A percentile compares a stretch with the other conserved stretches of the same genome.
These are phyloP conservation scores for Erucastrum elatum DNA, from an alignment of 345 rosid species.

Conservation along the genomic window DNA sequence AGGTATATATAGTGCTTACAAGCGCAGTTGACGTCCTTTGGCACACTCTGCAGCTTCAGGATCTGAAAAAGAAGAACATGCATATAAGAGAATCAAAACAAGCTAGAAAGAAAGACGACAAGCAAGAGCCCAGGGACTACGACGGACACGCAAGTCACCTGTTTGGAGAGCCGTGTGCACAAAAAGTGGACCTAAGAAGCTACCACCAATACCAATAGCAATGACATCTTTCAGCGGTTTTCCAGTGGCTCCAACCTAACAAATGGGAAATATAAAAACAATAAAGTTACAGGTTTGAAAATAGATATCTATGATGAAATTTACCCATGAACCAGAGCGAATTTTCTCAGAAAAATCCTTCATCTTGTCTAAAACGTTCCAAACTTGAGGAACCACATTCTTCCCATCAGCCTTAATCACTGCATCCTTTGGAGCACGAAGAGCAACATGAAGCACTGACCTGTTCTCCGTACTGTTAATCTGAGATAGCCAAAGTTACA, in stretches of 20 bases:
- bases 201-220: constrained; percentile 94
- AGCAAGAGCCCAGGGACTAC: not conserved
- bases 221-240: constrained; percentile 80
- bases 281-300: not conserved
- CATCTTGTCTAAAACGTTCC: constrained; percentile 92
- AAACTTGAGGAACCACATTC: constrained; percentile 87
- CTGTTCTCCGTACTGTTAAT: constrained; percentile 93
- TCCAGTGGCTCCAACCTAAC: constrained; percentile 92
- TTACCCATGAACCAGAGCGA: constrained; percentile 95
- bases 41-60: constrained; percentile 73
- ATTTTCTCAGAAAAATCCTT: constrained; percentile 79
- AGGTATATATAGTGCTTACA: constrained; percentile 53
- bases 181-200: constrained; percentile 96
- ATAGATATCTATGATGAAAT: not conserved
- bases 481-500: constrained; percentile 42
- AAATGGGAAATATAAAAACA: too few species aligned
- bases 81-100: constrained; percentile 12
- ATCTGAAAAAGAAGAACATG: constrained; percentile 48
- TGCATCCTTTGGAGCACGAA: constrained; percentile 85
- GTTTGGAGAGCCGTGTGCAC: constrained; percentile 95
- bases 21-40: constrained; percentile 80
- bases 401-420: constrained; percentile 74
- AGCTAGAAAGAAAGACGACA: constrained; percentile 16
- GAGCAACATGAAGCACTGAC: constrained; percentile 94
- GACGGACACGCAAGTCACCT: constrained; percentile 45